These are phyloP conservation scores for Kwoniella europaea DNA, from an alignment of 768 basidiomycete species.

Conservation along the genomic window DNA sequence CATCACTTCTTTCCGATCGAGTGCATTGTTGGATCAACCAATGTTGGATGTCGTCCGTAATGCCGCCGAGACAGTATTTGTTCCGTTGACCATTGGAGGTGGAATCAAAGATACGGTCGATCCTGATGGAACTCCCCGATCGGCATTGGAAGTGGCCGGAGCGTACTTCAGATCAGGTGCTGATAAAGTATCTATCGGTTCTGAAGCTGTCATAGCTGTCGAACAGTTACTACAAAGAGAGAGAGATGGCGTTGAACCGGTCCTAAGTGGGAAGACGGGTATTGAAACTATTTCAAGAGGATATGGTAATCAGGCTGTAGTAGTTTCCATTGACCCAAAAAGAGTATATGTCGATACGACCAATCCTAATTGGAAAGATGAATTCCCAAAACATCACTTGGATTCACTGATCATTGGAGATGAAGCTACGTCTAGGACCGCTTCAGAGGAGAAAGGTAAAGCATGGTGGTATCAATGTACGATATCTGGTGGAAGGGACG, in stretches of 20 bases:
- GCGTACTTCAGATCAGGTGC: conserved; percentile 96
- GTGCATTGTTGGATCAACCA: conserved; percentile 92
- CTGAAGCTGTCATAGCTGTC: conserved; percentile 92
- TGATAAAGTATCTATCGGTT: conserved; percentile 97
- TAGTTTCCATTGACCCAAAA: conserved; percentile 94
- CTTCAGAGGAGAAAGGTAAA: conserved; percentile 68
- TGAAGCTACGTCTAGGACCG: conserved; percentile 55
- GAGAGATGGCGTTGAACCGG: conserved; percentile 58
- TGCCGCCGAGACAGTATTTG: conserved; percentile 86
- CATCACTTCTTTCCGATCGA: conserved; percentile 98
- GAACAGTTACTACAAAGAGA: conserved; percentile 68
- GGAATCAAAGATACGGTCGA: conserved; percentile 96
- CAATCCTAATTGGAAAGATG: conserved; percentile 47
- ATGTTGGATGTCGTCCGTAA: conserved; percentile 95
- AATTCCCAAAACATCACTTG: conserved; percentile 62
- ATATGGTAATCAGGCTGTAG: conserved; percentile 96
- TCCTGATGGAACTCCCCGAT: conserved; percentile 85
- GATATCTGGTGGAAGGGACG: conserved; percentile 86
- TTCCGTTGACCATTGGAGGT: conserved; percentile 97
- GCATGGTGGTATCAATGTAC: conserved; percentile 99
- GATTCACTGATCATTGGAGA: conserved; percentile 55
- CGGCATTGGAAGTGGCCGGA: conserved; percentile 91
- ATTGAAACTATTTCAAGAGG: conserved; percentile 88
- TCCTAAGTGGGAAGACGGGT: conserved; percentile 69
- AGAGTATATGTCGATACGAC: conserved; percentile 74